Conservation (phyloP, 371 early-diverging fungal genomes). For the Mortierella sp. region DNA sequence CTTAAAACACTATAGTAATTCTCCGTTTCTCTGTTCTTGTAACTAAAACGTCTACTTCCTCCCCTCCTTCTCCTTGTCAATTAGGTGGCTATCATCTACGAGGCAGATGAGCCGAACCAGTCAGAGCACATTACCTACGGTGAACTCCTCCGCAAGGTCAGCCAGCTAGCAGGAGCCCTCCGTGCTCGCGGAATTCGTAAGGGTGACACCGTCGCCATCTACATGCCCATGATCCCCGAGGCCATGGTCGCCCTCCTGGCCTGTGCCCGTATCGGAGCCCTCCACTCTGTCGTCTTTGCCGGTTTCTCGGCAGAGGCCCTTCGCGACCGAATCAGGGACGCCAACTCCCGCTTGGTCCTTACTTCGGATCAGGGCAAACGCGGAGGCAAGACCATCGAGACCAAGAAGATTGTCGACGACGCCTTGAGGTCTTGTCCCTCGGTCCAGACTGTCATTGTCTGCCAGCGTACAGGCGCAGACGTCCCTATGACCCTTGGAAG, state of each 20-base stretch:
- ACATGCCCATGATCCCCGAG: slow-evolving; percentile 98
- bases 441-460: slow-evolving; percentile 89
- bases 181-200: slow-evolving; percentile 84
- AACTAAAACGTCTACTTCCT: too few relatives aligned
- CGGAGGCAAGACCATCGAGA: slow-evolving; percentile 89
- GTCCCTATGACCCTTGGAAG: slow-evolving; percentile 81
- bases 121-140: slow-evolving; percentile 85
- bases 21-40: too few relatives aligned
- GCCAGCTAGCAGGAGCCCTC: slow-evolving; percentile 87
- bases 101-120: slow-evolving; percentile 88
- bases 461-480: slow-evolving; percentile 85
- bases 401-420: slow-evolving; percentile 93
- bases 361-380: slow-evolving; percentile 92
- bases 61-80: too few relatives aligned
- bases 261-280: slow-evolving; percentile 93
- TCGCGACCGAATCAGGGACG: slow-evolving; percentile 86
- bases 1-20: not conserved
- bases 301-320: slow-evolving; percentile 93
- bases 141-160: slow-evolving; percentile 85
- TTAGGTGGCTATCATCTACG: slow-evolving; percentile 91
- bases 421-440: slow-evolving; percentile 81
- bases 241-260: slow-evolving; percentile 94
- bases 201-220: slow-evolving; percentile 94
- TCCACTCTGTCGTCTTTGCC: slow-evolving; percentile 94
- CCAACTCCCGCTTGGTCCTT: slow-evolving; percentile 80